Conservation (phyloP, 2,329 filamentous ascomycete genomes). For the Lachnellula cervina region DNA sequence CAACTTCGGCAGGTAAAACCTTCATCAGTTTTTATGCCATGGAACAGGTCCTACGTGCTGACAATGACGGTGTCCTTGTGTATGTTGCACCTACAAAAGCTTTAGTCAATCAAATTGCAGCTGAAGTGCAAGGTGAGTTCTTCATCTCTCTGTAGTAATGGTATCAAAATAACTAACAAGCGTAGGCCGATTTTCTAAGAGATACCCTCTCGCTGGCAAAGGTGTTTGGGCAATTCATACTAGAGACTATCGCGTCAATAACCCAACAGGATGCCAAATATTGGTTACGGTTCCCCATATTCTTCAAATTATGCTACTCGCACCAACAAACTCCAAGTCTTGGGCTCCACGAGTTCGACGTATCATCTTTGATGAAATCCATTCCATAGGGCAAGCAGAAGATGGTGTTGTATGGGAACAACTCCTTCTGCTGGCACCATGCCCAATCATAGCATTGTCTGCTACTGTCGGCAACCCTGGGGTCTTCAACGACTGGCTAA, state of each 20-base stretch:
- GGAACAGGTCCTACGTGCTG: conserved; percentile 65
- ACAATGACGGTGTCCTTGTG: conserved; percentile 66
- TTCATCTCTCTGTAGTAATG: background rate
- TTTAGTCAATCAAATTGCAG: conserved; percentile 77
- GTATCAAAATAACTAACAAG: conserved; percentile 4
- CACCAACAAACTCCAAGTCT: conserved; percentile 57
- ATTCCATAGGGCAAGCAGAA: conserved; percentile 72
- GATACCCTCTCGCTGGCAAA: conserved; percentile 49
- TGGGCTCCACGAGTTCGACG: conserved; percentile 67
- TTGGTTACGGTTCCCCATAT: conserved; percentile 75
- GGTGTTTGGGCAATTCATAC: conserved; percentile 79
- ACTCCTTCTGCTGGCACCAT: conserved; percentile 66
- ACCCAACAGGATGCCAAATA: conserved; percentile 66
- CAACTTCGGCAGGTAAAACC: conserved; percentile 75
- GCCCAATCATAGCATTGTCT: conserved; percentile 73
- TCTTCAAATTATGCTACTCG: conserved; percentile 70
- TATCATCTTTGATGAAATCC: conserved; percentile 80
- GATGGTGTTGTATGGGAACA: conserved; percentile 78
- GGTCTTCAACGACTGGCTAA: conserved; percentile 66
- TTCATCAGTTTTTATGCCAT: conserved; percentile 85
- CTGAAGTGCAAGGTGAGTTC: conserved; percentile 60
- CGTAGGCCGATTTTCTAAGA: conserved; percentile 59
- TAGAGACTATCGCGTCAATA: conserved; percentile 70
- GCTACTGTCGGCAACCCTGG: conserved; percentile 73
- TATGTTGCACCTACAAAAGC: conserved; percentile 81